A percentile compares a stretch with the other conserved stretches of the same genome.
Conservation (phyloP, 106 monocot genomes). For the Dioscorea zingiberensis region DNA sequence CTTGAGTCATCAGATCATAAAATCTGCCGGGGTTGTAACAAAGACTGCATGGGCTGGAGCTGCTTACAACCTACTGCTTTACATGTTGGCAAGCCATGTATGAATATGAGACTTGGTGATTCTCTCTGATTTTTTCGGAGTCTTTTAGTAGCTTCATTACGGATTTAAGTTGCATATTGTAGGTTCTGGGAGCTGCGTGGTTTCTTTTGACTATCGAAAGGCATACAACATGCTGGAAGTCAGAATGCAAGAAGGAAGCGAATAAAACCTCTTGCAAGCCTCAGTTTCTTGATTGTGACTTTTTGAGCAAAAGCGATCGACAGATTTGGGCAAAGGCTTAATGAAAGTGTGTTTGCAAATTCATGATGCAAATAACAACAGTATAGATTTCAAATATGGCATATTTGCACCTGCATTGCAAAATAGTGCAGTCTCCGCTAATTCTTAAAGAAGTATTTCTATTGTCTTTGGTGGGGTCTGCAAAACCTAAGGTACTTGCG, state of each 20-base stretch:
- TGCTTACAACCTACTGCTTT: slow-evolving; percentile 80
- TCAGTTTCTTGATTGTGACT: slow-evolving; percentile 54
- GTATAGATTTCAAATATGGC: slow-evolving; percentile 54
- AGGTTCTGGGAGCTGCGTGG: slow-evolving; percentile 81
- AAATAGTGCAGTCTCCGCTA: slow-evolving; percentile 36
- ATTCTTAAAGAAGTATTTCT: slow-evolving; percentile 73
- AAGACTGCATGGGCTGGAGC: slow-evolving; percentile 93
- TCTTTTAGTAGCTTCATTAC: not conserved
- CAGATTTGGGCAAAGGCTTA: slow-evolving; percentile 41
- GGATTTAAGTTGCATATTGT: slow-evolving; percentile 1
- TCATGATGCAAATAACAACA: slow-evolving; percentile 45
- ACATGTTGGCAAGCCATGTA: slow-evolving; percentile 96
- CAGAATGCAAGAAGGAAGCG: slow-evolving; percentile 40
- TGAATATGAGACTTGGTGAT: slow-evolving; percentile 4
- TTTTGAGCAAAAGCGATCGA: not conserved
- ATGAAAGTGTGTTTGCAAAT: slow-evolving; percentile 37
- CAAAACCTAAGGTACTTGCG: slow-evolving; percentile 72
- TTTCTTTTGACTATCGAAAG: slow-evolving; percentile 63
- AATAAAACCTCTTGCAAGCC: slow-evolving; percentile 17
- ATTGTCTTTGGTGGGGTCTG: slow-evolving; percentile 95
- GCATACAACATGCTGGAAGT: slow-evolving; percentile 86
- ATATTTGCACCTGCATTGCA: slow-evolving; percentile 50
- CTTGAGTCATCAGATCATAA: slow-evolving; percentile 64
- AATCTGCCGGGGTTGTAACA: slow-evolving; percentile 67
- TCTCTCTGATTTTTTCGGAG: not conserved